phyloP scores from a whole-genome alignment of 108 stramenopile genomes.

The Bacterosira constricta region DNA sequence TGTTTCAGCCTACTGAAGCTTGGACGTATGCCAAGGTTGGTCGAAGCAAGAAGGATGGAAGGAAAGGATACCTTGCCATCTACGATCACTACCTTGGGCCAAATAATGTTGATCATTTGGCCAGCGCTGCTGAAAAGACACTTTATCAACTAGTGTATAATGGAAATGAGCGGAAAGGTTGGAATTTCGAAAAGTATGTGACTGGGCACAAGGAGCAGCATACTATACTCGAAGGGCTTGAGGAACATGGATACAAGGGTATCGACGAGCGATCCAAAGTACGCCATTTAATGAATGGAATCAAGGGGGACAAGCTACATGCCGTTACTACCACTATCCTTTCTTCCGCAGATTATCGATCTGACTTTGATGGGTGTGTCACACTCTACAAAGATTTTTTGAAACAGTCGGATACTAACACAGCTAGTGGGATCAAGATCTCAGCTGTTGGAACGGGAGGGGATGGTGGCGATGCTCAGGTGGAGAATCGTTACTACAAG shows the following conservation, averaged over 20 bases:
- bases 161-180: neutral
- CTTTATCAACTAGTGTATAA: neutral
- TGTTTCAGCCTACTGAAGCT: neutral
- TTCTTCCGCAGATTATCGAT: constrained; percentile 3
- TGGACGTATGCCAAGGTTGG: neutral
- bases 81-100: neutral
- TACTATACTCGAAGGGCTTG: constrained; percentile 8
- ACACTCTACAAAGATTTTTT: constrained; percentile 28
- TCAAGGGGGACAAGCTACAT: constrained; percentile 1
- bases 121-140: neutral
- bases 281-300: neutral
- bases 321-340: constrained; percentile 18
- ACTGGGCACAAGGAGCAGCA: constrained; percentile 2
- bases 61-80: neutral
- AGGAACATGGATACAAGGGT: constrained; percentile 14
- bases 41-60: neutral
- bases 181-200: constrained; percentile 2
- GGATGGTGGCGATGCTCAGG: neutral
- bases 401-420: neutral
- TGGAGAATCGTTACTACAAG: constrained; percentile 2
- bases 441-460: neutral
- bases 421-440: neutral
- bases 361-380: constrained; percentile 18
- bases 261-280: constrained; percentile 12
- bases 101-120: neutral